Base-by-base conservation (phyloP, 306 rosid species). In the Quercus suber region DNA sequence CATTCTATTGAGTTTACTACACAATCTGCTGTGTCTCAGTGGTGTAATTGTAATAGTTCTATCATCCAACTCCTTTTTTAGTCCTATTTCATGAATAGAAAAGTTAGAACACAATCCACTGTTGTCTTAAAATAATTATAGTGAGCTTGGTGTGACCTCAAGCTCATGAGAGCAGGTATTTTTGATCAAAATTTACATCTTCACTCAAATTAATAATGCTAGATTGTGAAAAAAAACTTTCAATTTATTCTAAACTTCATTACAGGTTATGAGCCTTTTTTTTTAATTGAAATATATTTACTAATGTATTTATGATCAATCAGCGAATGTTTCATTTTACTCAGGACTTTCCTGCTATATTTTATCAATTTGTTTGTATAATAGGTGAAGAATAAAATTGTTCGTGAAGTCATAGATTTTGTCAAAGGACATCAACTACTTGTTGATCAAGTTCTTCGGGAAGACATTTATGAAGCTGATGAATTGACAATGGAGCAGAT, bases 321-420 rank as follows among this genome's bases (percentile, higher is more conserved):
- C 53, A 49, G 53, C 3, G 18, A 73, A 73, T 23, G 33, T 68
- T 68, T 33, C 41, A 55, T 55, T 77, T 17, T 55, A 25, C 49
- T 51, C 15, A n/a, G 33, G 31, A 41, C 27, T 56, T 23, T 59
- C 28, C 33, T 84, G 71, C 21, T 55, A 3, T 74, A 28, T 69
- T 73, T 23, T 51, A 51, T 6, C 18, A 31, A 20, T 70, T 75
- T 72, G 52, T 63, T 56, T 84, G 31, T 65, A 59, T 72, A 45
- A 73, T 74, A 95, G 99, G 94, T 95, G 83, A 95, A 87, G 87
- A 95, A 92, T 78, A 95, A 92, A 86, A 81, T 91, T 87, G 99
- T 95, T 56, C 97, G 95, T 21, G 98, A 95, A 80, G 92, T 90
- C 55, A 82, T 92, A 72, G 97, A 92, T 75, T 92, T 95, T 88